Base-by-base conservation (phyloP, 495 filamentous ascomycete genomes). In the Chlorociboria aeruginascens region DNA sequence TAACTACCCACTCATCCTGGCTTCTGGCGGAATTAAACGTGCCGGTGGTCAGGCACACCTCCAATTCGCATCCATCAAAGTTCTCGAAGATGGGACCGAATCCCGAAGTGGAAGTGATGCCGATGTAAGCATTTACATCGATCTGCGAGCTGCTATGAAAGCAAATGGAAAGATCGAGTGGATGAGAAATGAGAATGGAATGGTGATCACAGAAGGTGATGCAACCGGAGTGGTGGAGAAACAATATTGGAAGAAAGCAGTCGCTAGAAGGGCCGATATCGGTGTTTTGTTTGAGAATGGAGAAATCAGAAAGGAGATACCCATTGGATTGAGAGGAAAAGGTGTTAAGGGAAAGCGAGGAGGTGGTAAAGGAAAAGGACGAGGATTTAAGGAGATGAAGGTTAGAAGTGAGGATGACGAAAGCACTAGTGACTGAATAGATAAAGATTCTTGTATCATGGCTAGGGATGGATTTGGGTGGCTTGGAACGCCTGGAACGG, bases 111-210 rank as follows among this genome's bases (percentile, higher is more conserved):
- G 89, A 0, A 65, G 60, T 3, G 81, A 87, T 50, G 81, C 84
- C 1, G 80, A 89, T 56, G 62, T 96, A 28, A 61, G 92, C 14
- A 74, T 98, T 32, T 90, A 82, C 60, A 69, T 94, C 37, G 80
- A 95, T 63, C 65, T 94, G 30, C 66, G 65, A 56, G 69, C 66
- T 46, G 80, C 82, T 12, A 60, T 86, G 40, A 66, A 68, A 12
- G 74, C 74, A 8, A 81, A 79, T 46, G 67, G 89, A 3, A 71
- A 71, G 59, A 58, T 68, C 11, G 32, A 45, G 0, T 96, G 92
- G 73, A 89, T 81, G 77, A 63, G 75, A 46, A 88, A 81, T 63
- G 86, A 86, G 50, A 95, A 93, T 60, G 86, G 79, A 1, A 86
- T 85, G 16, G 65, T 74, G 46, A 58, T 76, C 48, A 72, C 70